phyloP scores from a whole-genome alignment of 2,329 filamentous ascomycete species.

The Dichotomopilus funicola region DNA sequence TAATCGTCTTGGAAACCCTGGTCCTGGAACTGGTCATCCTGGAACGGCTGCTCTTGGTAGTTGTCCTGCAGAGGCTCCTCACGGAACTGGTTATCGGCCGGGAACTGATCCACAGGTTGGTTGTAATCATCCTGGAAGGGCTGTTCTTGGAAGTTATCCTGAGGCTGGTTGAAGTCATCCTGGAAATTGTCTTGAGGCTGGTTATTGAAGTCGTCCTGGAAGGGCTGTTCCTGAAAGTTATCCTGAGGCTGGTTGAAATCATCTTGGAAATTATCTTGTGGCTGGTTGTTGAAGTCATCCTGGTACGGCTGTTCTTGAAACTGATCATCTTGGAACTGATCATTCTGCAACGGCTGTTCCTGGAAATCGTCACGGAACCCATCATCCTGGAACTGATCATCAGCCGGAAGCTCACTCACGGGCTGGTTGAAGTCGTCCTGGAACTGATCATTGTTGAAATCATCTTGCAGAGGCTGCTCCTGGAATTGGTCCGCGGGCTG shows the following conservation, averaged over 20 bases:
- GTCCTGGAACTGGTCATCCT: not conserved
- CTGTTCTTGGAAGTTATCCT: not conserved
- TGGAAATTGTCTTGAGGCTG: not conserved
- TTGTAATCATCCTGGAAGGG: not conserved
- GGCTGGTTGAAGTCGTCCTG: not conserved
- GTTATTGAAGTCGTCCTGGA: not conserved
- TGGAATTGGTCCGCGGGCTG: not conserved
- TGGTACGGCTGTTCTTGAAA: not conserved
- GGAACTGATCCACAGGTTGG: not conserved
- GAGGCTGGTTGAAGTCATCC: not conserved
- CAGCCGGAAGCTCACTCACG: not conserved
- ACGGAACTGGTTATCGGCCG: not conserved
- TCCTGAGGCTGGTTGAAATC: not conserved
- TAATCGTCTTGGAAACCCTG: not conserved
- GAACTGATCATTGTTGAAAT: not conserved
- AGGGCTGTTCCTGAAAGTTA: too few species aligned
- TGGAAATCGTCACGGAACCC: not conserved
- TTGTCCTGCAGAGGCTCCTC: not conserved
- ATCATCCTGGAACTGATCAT: not conserved
- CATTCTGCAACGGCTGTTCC: not conserved
- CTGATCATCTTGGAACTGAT: not conserved
- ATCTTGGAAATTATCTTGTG: not conserved
- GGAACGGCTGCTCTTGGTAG: not conserved
- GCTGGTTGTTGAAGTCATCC: not conserved
- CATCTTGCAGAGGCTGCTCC: not conserved